Evolutionary conservation across 2,329 filamentous ascomycete genomes (phyloP).

Genomic region (Monosporascus sp.): DNA sequence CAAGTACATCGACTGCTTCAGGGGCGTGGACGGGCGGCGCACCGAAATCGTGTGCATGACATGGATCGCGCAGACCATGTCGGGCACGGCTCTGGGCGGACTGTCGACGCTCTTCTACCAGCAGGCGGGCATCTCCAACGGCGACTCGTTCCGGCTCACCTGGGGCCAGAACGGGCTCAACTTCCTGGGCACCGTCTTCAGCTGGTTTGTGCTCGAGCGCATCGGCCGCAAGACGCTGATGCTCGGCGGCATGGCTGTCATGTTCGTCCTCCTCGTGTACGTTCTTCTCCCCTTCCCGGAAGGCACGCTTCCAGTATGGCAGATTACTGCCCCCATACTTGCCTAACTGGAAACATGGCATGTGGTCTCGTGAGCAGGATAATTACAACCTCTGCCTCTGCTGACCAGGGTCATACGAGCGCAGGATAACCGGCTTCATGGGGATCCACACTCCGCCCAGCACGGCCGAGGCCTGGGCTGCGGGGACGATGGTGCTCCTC

Average conservation of each 20-base stretch:
- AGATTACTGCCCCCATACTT: background rate
- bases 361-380: too few species aligned
- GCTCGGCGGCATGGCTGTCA: constrained; percentile 32
- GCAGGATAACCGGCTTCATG: constrained; percentile 26
- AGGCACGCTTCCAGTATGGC: background rate
- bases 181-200: constrained; percentile 35
- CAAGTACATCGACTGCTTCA: constrained; percentile 37
- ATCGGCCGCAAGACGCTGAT: constrained; percentile 37
- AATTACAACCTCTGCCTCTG: too few species aligned
- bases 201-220: constrained; percentile 34
- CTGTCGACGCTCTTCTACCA: constrained; percentile 32
- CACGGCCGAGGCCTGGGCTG: constrained; percentile 35
- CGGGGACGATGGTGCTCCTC: constrained; percentile 37
- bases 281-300: constrained; percentile 18
- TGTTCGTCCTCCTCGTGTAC: constrained; percentile 32
- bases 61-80: constrained; percentile 28
- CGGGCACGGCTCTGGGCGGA: constrained; percentile 26
- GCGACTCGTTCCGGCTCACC: constrained; percentile 26
- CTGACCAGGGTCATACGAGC: too few species aligned
- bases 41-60: constrained; percentile 31
- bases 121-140: constrained; percentile 28
- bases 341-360: too few species aligned
- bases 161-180: constrained; percentile 34
- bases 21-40: constrained; percentile 31
- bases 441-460: constrained; percentile 29